These are phyloP conservation scores for Mycosphaerella sp. DNA, from an alignment of 2,329 filamentous ascomycete genomes.

Conservation along the genomic window DNA sequence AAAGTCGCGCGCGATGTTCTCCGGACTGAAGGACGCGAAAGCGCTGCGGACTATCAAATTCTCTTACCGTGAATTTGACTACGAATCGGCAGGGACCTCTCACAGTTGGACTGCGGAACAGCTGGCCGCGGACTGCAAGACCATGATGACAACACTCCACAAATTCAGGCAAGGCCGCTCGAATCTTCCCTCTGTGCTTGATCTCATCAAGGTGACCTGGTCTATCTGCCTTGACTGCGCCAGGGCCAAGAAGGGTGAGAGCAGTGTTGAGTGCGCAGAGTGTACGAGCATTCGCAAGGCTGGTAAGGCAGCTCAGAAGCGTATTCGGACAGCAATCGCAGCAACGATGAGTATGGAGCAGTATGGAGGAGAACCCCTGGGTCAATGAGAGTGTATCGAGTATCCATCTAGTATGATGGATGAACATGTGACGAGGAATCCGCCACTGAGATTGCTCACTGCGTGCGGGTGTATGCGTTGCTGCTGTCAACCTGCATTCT, in stretches of 20 bases:
- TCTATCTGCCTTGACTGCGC: not conserved
- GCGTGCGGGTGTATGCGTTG: no score
- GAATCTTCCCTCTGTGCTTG: not conserved
- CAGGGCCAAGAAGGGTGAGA: not conserved
- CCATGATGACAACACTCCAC: constrained; percentile 1
- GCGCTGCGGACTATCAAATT: not conserved
- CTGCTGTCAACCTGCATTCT: no score
- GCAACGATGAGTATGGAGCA: no score
- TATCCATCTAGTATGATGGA: no score
- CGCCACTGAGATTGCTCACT: no score
- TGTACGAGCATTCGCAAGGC: not conserved
- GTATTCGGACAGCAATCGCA: no score
- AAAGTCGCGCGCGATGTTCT: constrained; percentile 2
- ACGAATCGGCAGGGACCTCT: no score
- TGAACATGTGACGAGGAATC: no score
- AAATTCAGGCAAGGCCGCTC: not conserved
- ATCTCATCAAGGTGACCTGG: not conserved
- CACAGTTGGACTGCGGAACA: not conserved
- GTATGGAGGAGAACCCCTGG: no score
- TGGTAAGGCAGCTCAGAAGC: no score
- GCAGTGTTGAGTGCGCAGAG: not conserved
- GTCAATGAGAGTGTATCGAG: no score
- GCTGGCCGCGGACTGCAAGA: not conserved
- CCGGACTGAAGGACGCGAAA: constrained; percentile 10
- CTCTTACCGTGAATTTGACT: not conserved